Conservation (phyloP, 768 basidiomycete genomes). For the Jaapia argillacea region DNA sequence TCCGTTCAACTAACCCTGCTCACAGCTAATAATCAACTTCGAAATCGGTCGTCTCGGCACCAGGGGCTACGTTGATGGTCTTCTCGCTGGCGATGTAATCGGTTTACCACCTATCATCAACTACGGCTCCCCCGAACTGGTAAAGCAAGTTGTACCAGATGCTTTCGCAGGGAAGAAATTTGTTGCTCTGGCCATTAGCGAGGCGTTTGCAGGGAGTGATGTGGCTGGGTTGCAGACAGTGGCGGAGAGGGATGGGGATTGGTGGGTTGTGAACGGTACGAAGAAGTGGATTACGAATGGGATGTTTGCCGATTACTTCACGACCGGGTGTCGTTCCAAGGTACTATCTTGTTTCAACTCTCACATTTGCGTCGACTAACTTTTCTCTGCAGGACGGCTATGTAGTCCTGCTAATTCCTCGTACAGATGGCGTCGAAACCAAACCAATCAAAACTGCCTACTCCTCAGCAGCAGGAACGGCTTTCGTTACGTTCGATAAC, state of each 20-base stretch:
- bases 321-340: conserved; percentile 66
- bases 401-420: conserved; percentile 66
- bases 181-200: conserved; percentile 84
- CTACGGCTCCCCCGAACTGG: conserved; percentile 69
- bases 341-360: conserved; percentile 20
- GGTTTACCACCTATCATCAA: conserved; percentile 88
- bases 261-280: conserved; percentile 86
- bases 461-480: conserved; percentile 85
- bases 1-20: not conserved
- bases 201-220: conserved; percentile 89
- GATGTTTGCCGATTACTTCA: conserved; percentile 77
- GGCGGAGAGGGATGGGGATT: conserved; percentile 75
- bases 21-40: conserved; percentile 64
- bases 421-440: conserved; percentile 66
- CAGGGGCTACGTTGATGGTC: conserved; percentile 81
- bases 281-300: conserved; percentile 98
- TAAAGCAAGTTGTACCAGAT: conserved; percentile 61
- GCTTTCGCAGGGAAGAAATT: conserved; percentile 73
- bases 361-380: not conserved
- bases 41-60: conserved; percentile 80
- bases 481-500: conserved; percentile 74
- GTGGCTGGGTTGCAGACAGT: conserved; percentile 79
- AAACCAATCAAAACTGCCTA: conserved; percentile 91
- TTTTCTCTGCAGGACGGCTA: conserved; percentile 43
- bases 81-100: conserved; percentile 75